Base-by-base conservation (phyloP, 2,329 filamentous ascomycete genomes). In the Corinectria fuckeliana region DNA sequence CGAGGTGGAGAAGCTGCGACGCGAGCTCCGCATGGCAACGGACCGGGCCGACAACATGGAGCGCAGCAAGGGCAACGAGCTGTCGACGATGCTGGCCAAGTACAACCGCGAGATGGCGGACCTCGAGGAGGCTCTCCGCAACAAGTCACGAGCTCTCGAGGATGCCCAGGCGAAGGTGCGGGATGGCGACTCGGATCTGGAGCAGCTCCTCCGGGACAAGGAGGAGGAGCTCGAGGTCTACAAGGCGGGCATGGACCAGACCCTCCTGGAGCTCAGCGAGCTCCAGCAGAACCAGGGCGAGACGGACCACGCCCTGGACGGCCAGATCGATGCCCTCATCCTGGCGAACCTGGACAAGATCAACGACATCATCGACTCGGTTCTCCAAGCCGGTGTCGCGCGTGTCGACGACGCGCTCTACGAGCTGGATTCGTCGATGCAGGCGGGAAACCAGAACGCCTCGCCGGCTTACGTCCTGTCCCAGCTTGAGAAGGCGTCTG, bases 31-130 rank as follows among this genome's bases (percentile, higher is more conserved):
- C 23, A 88, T 97, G 83, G 95, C 95, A 21, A 82, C 95, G 39
- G 95, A 99, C 65, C 89, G 91, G 58, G 93, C 92, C 9, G 95
- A 99, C 70, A 96, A 96, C 74, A 83, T 93, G 14, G 95, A 99
- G 77, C 89, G 92, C 63, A 89, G 89, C 75, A 99, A 99, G 81
- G 94, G 94, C 66, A 95, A 92, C 58, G 95, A 99, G 79, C 85
- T 99, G 5, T 98, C 94, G 3, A 90, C 92, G 1, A 91, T 99
- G 91, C 84, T 98, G 62, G 88, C 93, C 71, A 94, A 97, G 78
- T 96, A 98, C 78, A 98, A 98, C 77, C 88, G 95, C 50, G 95
- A 99, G 79, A 95, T 99, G 86, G 90, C 93, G 9, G 94, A 99
- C 76, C 86, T 99, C 20, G 95, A 99, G 75, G 95, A 98, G 78